phyloP scores from a whole-genome alignment of 2,329 filamentous ascomycete species.

The Didymella sp. region DNA sequence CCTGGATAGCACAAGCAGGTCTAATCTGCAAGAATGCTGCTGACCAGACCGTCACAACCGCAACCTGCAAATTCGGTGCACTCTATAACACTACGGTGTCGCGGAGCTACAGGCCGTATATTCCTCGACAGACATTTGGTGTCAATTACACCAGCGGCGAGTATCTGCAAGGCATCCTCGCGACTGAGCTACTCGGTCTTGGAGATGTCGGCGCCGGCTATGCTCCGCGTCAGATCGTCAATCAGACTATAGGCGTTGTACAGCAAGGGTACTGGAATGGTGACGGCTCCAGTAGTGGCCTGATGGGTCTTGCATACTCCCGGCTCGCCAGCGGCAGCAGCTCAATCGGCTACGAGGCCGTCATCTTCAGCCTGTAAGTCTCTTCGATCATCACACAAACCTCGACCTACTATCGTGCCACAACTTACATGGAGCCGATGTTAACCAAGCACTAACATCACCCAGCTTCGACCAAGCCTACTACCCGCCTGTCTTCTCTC shows the following conservation, averaged over 20 bases:
- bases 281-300: conserved; percentile 36
- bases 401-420: neutral
- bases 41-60: conserved; percentile 2
- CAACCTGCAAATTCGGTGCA: conserved; percentile 28
- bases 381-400: neutral
- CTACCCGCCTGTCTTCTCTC: conserved; percentile 31
- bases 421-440: too few relatives aligned
- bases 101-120: conserved; percentile 1
- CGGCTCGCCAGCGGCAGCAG: conserved; percentile 24
- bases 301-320: conserved; percentile 40
- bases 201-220: conserved; percentile 20
- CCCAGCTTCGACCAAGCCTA: conserved; percentile 16
- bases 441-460: neutral
- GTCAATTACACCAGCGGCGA: conserved; percentile 38
- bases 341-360: conserved; percentile 30
- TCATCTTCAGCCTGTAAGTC: conserved; percentile 37
- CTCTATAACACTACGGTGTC: conserved; percentile 22
- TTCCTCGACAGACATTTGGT: conserved; percentile 20
- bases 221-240: conserved; percentile 21
- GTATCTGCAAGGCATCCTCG: conserved; percentile 32
- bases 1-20: conserved; percentile 29
- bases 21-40: conserved; percentile 26
- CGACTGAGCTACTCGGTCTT: conserved; percentile 30
- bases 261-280: conserved; percentile 39
- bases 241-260: conserved; percentile 39